phyloP scores from a whole-genome alignment of 352 stramenopile genomes.

The Thalassiosira exigua region DNA sequence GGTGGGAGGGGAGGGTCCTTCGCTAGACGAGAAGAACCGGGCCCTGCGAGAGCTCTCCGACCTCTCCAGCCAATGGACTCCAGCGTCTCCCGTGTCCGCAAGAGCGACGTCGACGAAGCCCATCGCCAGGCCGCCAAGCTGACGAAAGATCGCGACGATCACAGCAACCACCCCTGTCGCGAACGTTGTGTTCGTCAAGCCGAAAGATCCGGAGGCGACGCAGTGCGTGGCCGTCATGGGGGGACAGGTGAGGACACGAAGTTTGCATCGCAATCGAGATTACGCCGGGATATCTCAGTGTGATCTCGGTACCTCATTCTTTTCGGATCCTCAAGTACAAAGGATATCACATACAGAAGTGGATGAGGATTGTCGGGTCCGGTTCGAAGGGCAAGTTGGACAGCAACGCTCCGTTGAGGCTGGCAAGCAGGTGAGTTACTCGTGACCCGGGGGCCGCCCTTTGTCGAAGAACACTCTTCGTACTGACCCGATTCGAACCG shows the following conservation, averaged over 20 bases:
- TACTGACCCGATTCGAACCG: too few species aligned
- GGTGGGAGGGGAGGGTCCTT: too few species aligned
- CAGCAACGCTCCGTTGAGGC: conserved; percentile 43
- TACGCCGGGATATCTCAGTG: background rate
- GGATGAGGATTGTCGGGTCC: conserved; percentile 62
- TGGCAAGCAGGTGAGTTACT: conserved; percentile 31
- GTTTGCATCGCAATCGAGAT: background rate
- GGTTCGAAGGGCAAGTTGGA: conserved; percentile 29
- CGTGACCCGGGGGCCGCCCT: too few species aligned
- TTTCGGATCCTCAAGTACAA: background rate
- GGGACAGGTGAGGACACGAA: conserved; percentile 45
- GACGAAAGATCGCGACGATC: background rate
- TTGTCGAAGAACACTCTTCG: too few species aligned
- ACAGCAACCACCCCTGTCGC: background rate
- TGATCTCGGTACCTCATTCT: background rate
- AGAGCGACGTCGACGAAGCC: too few species aligned
- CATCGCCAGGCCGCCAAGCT: too few species aligned
- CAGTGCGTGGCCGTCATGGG: conserved; percentile 74
- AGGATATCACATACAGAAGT: conserved; percentile 23
- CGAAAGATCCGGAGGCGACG: conserved; percentile 16
- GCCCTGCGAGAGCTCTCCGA: too few species aligned
- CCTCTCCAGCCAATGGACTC: too few species aligned
- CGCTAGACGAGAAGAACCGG: too few species aligned
- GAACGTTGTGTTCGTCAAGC: conserved; percentile 69
- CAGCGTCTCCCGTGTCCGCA: too few species aligned